A percentile compares a stretch with the other conserved stretches of the same genome.
These are phyloP conservation scores for Bombardia bombarda DNA, from an alignment of 495 filamentous ascomycete species.

Conservation along the genomic window DNA sequence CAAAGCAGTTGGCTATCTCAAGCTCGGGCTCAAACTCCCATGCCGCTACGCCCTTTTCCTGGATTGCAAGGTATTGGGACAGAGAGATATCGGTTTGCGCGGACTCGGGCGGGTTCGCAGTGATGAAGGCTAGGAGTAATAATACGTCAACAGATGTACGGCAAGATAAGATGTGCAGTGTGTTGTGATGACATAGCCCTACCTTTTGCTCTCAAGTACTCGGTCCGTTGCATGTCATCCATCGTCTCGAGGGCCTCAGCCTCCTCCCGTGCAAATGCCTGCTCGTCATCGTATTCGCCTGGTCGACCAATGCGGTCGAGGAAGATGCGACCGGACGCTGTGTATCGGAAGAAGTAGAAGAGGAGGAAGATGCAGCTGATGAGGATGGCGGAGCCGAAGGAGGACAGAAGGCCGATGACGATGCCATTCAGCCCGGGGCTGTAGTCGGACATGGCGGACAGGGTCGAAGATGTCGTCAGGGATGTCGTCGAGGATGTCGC, in stretches of 20 bases:
- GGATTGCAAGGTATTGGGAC: constrained; percentile 94
- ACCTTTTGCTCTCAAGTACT: constrained; percentile 96
- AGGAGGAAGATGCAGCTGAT: constrained; percentile 73
- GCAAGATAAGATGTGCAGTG: no score
- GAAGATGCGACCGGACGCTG: constrained; percentile 79
- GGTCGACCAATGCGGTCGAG: constrained; percentile 89
- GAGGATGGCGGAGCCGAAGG: constrained; percentile 84
- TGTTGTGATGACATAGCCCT: no score
- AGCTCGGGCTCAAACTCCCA: constrained; percentile 99
- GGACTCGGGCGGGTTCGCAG: constrained; percentile 92
- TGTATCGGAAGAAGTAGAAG: constrained; percentile 93
- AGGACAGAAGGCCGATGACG: constrained; percentile 91
- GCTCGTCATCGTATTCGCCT: constrained; percentile 96
- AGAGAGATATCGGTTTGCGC: constrained; percentile 93
- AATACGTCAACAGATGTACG: no score
- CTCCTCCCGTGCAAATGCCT: constrained; percentile 85
- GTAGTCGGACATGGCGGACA: constrained; percentile 18
- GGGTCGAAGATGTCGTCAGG: not conserved
- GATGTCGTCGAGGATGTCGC: not conserved
- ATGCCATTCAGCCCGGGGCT: constrained; percentile 58
- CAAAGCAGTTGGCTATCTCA: constrained; percentile 98
- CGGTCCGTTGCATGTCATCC: constrained; percentile 85
- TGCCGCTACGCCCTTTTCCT: constrained; percentile 96
- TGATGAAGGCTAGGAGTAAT: constrained; percentile 91
- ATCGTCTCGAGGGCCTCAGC: constrained; percentile 89